phyloP scores from a whole-genome alignment of 768 basidiomycete species.

The Phallus indusiatus region DNA sequence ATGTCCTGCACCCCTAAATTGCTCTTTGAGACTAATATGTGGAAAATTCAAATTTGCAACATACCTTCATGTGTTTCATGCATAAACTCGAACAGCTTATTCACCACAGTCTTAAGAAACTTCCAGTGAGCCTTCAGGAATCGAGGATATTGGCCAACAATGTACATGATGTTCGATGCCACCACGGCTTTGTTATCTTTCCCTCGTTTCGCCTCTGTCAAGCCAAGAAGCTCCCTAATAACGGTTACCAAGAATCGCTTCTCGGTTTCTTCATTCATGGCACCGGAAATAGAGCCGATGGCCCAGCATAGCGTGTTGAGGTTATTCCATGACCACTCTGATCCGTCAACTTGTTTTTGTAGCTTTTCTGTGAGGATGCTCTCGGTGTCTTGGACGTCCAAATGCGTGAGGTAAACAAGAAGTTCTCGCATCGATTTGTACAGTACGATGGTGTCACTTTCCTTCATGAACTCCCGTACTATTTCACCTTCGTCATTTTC shows the following conservation, averaged over 20 bases:
- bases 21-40: background rate
- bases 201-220: conserved; percentile 41
- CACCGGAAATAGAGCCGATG: conserved; percentile 41
- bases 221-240: conserved; percentile 42
- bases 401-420: conserved; percentile 39
- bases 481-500: conserved; percentile 47
- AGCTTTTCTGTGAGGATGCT: conserved; percentile 42
- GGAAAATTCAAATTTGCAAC: conserved; percentile 9
- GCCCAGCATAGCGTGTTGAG: conserved; percentile 45
- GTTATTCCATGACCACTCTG: conserved; percentile 44
- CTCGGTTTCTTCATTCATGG: conserved; percentile 46
- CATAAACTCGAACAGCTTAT: conserved; percentile 47
- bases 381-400: conserved; percentile 41
- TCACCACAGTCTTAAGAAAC: conserved; percentile 47
- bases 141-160: conserved; percentile 43
- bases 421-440: conserved; percentile 44
- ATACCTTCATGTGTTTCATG: conserved; percentile 44
- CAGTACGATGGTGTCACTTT: conserved; percentile 41
- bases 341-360: conserved; percentile 36
- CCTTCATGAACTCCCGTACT: conserved; percentile 41
- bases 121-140: conserved; percentile 48
- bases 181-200: conserved; percentile 49
- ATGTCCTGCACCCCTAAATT: conserved; percentile 38
- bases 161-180: conserved; percentile 29
- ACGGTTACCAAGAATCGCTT: conserved; percentile 44